These are phyloP conservation scores for Suillus paluster DNA, from an alignment of 768 basidiomycete species.

Conservation along the genomic window DNA sequence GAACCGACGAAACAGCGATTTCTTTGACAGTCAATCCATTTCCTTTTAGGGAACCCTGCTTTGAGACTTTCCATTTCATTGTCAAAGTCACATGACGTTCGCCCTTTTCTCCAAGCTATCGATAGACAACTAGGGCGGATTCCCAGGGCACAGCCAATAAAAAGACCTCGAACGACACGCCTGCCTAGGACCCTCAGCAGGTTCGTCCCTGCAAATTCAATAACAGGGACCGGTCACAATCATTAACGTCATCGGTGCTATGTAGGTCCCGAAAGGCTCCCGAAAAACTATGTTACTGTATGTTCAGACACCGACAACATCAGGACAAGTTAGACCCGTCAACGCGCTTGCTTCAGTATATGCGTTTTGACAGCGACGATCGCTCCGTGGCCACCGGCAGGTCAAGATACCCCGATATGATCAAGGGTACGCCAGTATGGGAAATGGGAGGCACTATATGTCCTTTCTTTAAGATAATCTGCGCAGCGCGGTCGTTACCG, in stretches of 20 bases:
- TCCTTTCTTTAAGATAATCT: no score
- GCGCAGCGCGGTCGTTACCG: neutral
- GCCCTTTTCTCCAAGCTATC: no score
- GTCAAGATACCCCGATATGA: neutral
- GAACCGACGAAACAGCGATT: slow-evolving; percentile 7
- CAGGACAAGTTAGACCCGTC: neutral
- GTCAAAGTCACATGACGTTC: slow-evolving; percentile 1
- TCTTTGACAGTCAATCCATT: neutral
- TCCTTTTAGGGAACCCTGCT: neutral
- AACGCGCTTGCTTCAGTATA: neutral
- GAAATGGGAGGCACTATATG: neutral
- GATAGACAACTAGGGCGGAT: no score
- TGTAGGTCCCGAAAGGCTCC: neutral
- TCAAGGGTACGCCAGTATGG: no score
- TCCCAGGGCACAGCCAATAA: neutral
- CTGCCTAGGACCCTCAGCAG: no score
- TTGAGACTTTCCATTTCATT: neutral
- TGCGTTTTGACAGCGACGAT: neutral
- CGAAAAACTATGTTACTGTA: neutral
- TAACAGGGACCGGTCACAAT: neutral
- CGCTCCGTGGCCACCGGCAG: neutral
- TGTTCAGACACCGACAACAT: neutral
- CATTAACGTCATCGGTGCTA: neutral
- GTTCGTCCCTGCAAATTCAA: neutral
- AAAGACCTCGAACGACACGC: no score